A percentile compares a stretch with the other conserved stretches of the same genome.
Conservation (phyloP, 2,329 filamentous ascomycete genomes). For the Fusarium paranaense region DNA sequence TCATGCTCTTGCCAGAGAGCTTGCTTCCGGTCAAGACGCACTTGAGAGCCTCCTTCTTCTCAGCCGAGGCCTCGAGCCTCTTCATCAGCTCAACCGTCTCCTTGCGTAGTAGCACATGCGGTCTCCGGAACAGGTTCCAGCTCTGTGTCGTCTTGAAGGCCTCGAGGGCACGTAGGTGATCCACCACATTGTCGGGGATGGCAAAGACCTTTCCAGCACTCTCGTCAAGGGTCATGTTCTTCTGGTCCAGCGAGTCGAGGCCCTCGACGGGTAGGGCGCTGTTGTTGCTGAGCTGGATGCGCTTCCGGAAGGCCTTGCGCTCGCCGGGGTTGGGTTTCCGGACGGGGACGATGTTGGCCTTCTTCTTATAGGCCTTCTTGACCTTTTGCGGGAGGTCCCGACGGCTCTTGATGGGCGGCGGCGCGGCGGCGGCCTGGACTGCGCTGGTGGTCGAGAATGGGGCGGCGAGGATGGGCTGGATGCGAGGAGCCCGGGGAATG, state of each 20-base stretch:
- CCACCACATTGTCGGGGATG: constrained; percentile 76
- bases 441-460: constrained; percentile 55
- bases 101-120: constrained; percentile 80
- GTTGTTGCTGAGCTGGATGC: constrained; percentile 91
- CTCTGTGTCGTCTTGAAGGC: constrained; percentile 92
- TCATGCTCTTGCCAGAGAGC: constrained; percentile 86
- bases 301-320: constrained; percentile 87
- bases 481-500: constrained; percentile 48
- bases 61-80: constrained; percentile 67
- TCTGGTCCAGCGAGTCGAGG: constrained; percentile 69
- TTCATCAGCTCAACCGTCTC: constrained; percentile 81
- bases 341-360: constrained; percentile 54
- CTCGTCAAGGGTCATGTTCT: constrained; percentile 65
- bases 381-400: constrained; percentile 52
- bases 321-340: constrained; percentile 79
- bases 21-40: constrained; percentile 79
- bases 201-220: constrained; percentile 75
- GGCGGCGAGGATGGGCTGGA: constrained; percentile 50
- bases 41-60: constrained; percentile 66
- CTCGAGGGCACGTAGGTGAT: constrained; percentile 84
- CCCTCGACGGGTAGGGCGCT: constrained; percentile 85
- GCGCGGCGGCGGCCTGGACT: constrained; percentile 45
- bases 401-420: constrained; percentile 50
- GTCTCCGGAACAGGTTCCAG: constrained; percentile 87
- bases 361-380: constrained; percentile 66